Conservation (phyloP, 1,284 basidiomycete genomes). For the Naganishia sp. region DNA sequence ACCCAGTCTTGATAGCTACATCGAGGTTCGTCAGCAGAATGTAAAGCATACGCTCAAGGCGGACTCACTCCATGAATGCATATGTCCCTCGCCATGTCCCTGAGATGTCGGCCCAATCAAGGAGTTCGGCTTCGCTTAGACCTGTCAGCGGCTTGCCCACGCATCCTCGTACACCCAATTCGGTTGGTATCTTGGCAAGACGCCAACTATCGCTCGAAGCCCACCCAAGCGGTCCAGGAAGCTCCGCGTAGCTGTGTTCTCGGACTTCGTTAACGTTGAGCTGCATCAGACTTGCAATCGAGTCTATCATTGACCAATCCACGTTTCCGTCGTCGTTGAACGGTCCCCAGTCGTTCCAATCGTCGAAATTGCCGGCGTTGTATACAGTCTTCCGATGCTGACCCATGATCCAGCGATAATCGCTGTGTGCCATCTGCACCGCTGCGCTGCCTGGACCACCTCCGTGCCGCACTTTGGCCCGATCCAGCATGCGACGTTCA, state of each 20-base stretch:
- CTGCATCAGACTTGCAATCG: conserved; percentile 48
- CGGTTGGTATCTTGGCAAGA: conserved; percentile 37
- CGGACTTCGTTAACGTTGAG: conserved; percentile 42
- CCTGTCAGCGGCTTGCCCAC: conserved; percentile 40
- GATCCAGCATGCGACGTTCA: conserved; percentile 20
- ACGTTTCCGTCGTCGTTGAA: conserved; percentile 43
- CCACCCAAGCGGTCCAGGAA: conserved; percentile 18
- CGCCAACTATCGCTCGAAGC: conserved; percentile 42
- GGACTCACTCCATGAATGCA: conserved; percentile 49
- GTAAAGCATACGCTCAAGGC: neutral
- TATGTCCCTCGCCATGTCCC: conserved; percentile 48
- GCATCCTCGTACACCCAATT: conserved; percentile 40
- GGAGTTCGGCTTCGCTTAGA: conserved; percentile 34
- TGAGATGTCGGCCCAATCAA: conserved; percentile 48
- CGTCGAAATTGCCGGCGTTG: conserved; percentile 37
- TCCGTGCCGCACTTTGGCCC: conserved; percentile 9
- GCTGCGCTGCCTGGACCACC: conserved; percentile 1
- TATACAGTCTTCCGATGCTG: conserved; percentile 45
- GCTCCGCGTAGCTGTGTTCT: conserved; percentile 16
- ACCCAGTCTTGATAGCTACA: conserved; percentile 49
- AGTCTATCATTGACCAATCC: conserved; percentile 46
- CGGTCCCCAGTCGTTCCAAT: conserved; percentile 46
- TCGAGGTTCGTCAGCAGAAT: conserved; percentile 1
- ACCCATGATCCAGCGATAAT: conserved; percentile 40
- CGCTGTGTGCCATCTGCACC: conserved; percentile 3